Evolutionary conservation across 2,329 filamentous ascomycete species (phyloP).

Genomic region (Fusarium xyrophilum): DNA sequence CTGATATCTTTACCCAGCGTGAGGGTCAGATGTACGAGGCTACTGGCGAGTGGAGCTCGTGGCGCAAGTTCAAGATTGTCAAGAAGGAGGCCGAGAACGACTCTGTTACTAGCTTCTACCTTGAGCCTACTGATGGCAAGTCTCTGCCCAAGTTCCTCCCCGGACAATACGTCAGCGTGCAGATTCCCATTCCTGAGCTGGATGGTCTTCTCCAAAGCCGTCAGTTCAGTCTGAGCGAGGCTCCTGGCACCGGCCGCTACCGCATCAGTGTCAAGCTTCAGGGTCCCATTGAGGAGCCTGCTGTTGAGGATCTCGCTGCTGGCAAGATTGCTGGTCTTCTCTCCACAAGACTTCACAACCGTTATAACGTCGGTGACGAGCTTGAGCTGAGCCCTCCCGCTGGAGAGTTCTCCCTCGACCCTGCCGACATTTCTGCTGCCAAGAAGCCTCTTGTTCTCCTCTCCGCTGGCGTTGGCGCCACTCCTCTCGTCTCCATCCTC

Average conservation of each 20-base stretch:
- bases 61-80: constrained; percentile 62
- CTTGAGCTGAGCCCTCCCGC: constrained; percentile 63
- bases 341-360: constrained; percentile 60
- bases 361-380: constrained; percentile 57
- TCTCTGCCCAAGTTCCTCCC: constrained; percentile 68
- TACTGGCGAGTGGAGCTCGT: constrained; percentile 53
- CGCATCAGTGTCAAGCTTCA: constrained; percentile 78
- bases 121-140: constrained; percentile 64
- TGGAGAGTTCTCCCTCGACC: constrained; percentile 69
- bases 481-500: constrained; percentile 70
- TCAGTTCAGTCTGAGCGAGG: constrained; percentile 77
- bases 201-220: constrained; percentile 69
- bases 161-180: constrained; percentile 76
- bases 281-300: constrained; percentile 47
- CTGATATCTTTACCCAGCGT: constrained; percentile 71
- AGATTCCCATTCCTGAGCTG: constrained; percentile 65
- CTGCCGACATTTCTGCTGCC: constrained; percentile 48
- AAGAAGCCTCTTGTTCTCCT: constrained; percentile 68
- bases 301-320: constrained; percentile 44
- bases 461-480: constrained; percentile 72
- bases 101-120: constrained; percentile 72
- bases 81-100: constrained; percentile 67
- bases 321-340: constrained; percentile 55
- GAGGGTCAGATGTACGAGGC: constrained; percentile 68
- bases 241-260: constrained; percentile 64